phyloP scores from a whole-genome alignment of 2,329 filamentous ascomycete species.

The Fusarium sp. region DNA sequence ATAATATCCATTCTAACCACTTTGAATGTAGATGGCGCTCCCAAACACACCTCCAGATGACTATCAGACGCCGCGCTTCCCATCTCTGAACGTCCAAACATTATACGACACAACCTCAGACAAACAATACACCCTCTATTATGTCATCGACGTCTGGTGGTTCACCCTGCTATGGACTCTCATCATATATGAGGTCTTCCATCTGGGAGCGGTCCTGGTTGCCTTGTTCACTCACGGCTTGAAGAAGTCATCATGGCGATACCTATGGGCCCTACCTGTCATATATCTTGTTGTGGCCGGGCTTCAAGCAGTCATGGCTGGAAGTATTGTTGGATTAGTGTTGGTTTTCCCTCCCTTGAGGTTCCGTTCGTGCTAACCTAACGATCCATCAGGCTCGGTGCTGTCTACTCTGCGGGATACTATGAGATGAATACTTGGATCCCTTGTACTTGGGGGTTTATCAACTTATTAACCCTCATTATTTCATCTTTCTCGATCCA shows the following conservation, averaged over 20 bases:
- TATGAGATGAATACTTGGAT: constrained; percentile 96
- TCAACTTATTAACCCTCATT: constrained; percentile 84
- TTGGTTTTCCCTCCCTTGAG: constrained; percentile 57
- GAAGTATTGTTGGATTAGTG: constrained; percentile 84
- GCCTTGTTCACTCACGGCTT: constrained; percentile 77
- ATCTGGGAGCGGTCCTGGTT: constrained; percentile 77
- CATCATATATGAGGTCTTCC: constrained; percentile 80
- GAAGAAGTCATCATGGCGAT: constrained; percentile 67
- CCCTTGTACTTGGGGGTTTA: constrained; percentile 86
- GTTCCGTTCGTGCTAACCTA: constrained; percentile 34
- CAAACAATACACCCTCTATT: constrained; percentile 72
- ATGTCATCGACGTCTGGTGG: constrained; percentile 82
- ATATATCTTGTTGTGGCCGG: constrained; percentile 78
- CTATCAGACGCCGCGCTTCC: constrained; percentile 79
- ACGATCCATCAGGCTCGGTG: constrained; percentile 70
- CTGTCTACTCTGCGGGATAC: constrained; percentile 83
- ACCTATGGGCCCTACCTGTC: constrained; percentile 78
- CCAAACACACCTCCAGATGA: constrained; percentile 53
- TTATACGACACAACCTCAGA: constrained; percentile 59
- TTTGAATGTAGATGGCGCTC: constrained; percentile 39
- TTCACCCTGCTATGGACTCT: constrained; percentile 91
- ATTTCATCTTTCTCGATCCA: constrained; percentile 94
- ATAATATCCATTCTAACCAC: constrained; percentile 16
- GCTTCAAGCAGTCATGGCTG: constrained; percentile 81
- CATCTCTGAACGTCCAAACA: constrained; percentile 81